Evolutionary conservation across 2,329 filamentous ascomycete species (phyloP).

Genomic region (Ophiognomonia clavigignenti-juglandacearum): DNA sequence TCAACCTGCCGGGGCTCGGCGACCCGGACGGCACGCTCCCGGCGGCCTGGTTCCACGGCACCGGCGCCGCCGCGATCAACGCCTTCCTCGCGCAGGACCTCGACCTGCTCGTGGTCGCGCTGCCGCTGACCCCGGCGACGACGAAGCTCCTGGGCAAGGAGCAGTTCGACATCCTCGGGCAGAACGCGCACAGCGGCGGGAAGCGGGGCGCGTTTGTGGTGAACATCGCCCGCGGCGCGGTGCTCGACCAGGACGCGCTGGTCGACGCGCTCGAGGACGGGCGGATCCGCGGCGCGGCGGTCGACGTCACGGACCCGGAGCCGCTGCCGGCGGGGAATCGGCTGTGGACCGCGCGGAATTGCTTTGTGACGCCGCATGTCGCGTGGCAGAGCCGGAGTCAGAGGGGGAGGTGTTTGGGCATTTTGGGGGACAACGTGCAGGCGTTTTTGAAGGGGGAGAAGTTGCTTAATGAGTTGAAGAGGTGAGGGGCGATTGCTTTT

Average conservation of each 20-base stretch:
- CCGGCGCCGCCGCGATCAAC: slow-evolving; percentile 27
- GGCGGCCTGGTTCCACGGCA: slow-evolving; percentile 35
- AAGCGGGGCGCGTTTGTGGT: slow-evolving; percentile 52
- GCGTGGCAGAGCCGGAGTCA: slow-evolving; percentile 25
- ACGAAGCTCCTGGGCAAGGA: slow-evolving; percentile 36
- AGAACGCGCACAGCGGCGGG: no score
- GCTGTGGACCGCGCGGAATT: slow-evolving; percentile 61
- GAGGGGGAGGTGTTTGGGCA: slow-evolving; percentile 19
- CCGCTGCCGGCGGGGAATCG: slow-evolving; percentile 60
- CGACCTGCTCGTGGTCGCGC: slow-evolving; percentile 35
- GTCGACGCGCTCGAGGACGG: slow-evolving; percentile 45
- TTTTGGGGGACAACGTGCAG: slow-evolving; percentile 26
- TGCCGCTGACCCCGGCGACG: slow-evolving; percentile 34
- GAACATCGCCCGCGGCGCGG: slow-evolving; percentile 56
- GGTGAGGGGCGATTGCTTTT: neutral
- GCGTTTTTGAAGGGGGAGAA: slow-evolving; percentile 21
- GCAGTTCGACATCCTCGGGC: slow-evolving; percentile 36
- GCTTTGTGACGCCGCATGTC: slow-evolving; percentile 46
- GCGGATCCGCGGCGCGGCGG: slow-evolving; percentile 49
- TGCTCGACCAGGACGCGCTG: slow-evolving; percentile 41
- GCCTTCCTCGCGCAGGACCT: slow-evolving; percentile 37
- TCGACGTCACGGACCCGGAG: slow-evolving; percentile 70
- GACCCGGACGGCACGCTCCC: slow-evolving; percentile 37
- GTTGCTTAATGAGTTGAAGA: slow-evolving; percentile 21
- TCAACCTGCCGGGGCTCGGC: slow-evolving; percentile 59